Percentiles rank a stretch among this genome's conserved stretches.
Evolutionary conservation across 202 grass and related monocot genomes (phyloP).

Genomic region (Setaria viridis): DNA sequence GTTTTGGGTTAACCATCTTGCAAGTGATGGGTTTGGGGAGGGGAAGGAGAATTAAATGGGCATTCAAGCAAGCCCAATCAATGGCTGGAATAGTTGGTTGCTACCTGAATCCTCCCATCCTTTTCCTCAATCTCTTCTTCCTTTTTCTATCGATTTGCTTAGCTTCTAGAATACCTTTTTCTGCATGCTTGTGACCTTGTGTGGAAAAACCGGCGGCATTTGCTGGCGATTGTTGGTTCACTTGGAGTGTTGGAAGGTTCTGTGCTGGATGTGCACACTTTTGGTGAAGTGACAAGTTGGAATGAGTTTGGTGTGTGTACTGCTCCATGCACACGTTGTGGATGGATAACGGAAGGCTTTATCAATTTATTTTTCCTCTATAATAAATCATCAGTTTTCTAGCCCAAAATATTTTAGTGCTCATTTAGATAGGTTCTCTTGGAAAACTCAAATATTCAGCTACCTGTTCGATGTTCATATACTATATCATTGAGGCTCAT

Average conservation of each 20-base stretch:
- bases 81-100: constrained; percentile 58
- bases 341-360: background rate
- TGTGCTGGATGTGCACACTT: constrained; percentile 7
- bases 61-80: constrained; percentile 45
- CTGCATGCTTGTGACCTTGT: constrained; percentile 1
- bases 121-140: background rate
- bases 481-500: no score
- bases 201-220: constrained; percentile 6
- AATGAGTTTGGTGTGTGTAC: constrained; percentile 26
- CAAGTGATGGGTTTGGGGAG: constrained; percentile 23
- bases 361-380: background rate
- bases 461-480: background rate
- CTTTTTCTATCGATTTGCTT: background rate
- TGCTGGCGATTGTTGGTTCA: constrained; percentile 30
- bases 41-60: constrained; percentile 45
- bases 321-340: constrained; percentile 14
- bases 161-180: constrained; percentile 50
- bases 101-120: constrained; percentile 1
- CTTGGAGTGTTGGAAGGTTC: constrained; percentile 7
- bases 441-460: background rate
- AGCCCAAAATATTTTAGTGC: background rate
- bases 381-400: background rate
- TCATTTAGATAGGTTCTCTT: background rate
- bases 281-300: constrained; percentile 23
- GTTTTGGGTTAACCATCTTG: constrained; percentile 56